Percentiles rank a stretch among this genome's conserved stretches.
Conservation (phyloP, 768 basidiomycete species). For the Inosperma sp. region DNA sequence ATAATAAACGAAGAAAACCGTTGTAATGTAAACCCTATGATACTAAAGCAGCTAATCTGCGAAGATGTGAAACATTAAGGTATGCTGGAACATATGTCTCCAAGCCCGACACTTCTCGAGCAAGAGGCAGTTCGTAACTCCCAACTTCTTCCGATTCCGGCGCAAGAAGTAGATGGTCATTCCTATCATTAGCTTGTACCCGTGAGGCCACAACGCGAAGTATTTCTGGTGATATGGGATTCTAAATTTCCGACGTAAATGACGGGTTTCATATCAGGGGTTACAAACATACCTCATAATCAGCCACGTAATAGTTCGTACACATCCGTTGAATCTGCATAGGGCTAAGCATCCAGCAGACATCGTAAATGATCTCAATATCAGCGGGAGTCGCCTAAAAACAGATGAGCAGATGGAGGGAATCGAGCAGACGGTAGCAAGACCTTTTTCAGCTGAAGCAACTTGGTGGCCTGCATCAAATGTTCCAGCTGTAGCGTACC, state of each 20-base stretch:
- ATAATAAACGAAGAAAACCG: constrained; percentile 11
- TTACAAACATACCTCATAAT: constrained; percentile 75
- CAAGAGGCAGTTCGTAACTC: constrained; percentile 88
- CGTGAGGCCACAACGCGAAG: constrained; percentile 93
- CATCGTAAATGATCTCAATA: constrained; percentile 98
- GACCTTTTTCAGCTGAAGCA: constrained; percentile 96
- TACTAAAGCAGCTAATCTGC: constrained; percentile 82
- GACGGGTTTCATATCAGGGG: not conserved
- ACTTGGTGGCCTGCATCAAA: constrained; percentile 98
- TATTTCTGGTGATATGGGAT: constrained; percentile 96
- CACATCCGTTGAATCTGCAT: constrained; percentile 99
- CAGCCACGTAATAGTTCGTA: constrained; percentile 97
- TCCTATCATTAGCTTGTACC: constrained; percentile 93
- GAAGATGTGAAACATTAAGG: constrained; percentile 83
- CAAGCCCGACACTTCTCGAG: constrained; percentile 90
- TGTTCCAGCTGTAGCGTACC: constrained; percentile 96
- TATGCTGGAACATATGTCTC: constrained; percentile 96
- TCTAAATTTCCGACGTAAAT: constrained; percentile 40
- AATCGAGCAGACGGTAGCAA: constrained; percentile 16
- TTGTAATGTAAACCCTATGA: constrained; percentile 42
- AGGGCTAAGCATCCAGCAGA: constrained; percentile 99
- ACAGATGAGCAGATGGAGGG: constrained; percentile 4
- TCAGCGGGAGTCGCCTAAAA: constrained; percentile 83
- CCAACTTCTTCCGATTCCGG: constrained; percentile 98
- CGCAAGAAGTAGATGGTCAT: constrained; percentile 91